A percentile compares a stretch with the other conserved stretches of the same genome.
Conservation (phyloP, 768 basidiomycete genomes). For the Scleroderma bovista region DNA sequence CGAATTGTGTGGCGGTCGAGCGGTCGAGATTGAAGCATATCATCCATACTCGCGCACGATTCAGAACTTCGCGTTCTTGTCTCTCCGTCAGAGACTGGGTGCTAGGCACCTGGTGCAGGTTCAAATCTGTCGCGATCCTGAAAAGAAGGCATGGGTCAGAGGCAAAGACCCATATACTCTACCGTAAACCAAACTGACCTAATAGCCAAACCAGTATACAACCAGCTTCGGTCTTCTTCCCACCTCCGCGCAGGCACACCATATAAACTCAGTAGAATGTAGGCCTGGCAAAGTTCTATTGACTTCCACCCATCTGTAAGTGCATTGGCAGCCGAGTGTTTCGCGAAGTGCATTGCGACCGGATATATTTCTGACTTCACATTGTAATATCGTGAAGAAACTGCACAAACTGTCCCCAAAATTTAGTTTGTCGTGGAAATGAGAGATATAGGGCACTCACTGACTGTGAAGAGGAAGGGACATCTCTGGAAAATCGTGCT, state of each 20-base stretch:
- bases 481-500: conserved; percentile 75
- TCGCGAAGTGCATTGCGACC: conserved; percentile 86
- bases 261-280: conserved; percentile 81
- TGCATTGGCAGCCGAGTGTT: conserved; percentile 74
- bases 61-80: conserved; percentile 77
- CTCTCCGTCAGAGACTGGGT: conserved; percentile 64
- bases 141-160: neutral
- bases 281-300: conserved; percentile 87
- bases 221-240: conserved; percentile 89
- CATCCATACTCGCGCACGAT: conserved; percentile 85
- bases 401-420: conserved; percentile 69
- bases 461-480: conserved; percentile 87
- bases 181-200: conserved; percentile 37
- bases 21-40: conserved; percentile 87
- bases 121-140: conserved; percentile 85
- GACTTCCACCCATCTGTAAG: conserved; percentile 80
- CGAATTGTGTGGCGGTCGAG: conserved; percentile 83
- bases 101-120: conserved; percentile 64
- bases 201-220: conserved; percentile 84
- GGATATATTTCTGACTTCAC: conserved; percentile 83
- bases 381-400: conserved; percentile 73
- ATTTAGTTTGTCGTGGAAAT: neutral
- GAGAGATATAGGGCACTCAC: conserved; percentile 37
- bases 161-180: neutral
- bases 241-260: conserved; percentile 75